Evolutionary conservation across 345 rosid genomes (phyloP).

Genomic region (Syzygium aromaticum): DNA sequence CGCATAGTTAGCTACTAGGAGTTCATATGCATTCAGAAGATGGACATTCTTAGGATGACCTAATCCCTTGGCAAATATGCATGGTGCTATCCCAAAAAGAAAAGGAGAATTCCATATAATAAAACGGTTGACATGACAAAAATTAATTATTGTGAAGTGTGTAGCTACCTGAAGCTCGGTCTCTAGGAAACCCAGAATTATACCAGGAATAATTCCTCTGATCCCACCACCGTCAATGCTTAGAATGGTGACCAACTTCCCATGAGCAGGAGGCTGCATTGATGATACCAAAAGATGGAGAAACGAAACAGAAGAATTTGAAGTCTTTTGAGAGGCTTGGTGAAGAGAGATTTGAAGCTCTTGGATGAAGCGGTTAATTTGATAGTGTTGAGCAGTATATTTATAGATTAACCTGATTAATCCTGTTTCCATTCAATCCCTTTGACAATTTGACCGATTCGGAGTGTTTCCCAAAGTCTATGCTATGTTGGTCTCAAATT

Average conservation of each 20-base stretch:
- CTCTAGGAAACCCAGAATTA: conserved; percentile 52
- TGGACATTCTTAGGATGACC: not conserved
- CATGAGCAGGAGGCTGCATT: conserved; percentile 32
- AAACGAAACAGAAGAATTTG: not conserved
- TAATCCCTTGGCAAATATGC: not conserved
- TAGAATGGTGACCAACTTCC: conserved; percentile 47
- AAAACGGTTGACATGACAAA: not conserved
- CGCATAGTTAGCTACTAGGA: not conserved
- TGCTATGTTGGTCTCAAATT: not conserved
- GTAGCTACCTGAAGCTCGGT: conserved; percentile 55
- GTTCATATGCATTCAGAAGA: not conserved
- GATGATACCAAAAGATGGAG: not conserved
- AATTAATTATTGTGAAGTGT: not conserved
- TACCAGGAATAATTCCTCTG: conserved; percentile 61
- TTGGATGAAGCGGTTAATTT: not conserved
- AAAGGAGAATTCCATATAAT: not conserved
- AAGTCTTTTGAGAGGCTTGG: not conserved
- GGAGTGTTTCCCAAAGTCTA: not conserved
- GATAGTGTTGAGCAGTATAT: not conserved
- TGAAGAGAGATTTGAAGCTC: not conserved
- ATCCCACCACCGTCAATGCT: conserved; percentile 84
- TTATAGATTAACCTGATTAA: not conserved
- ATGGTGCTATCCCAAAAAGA: not conserved
- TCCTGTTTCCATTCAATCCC: not conserved
- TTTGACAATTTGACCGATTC: not conserved